Base-by-base conservation (phyloP, 805 yeast species). In the Lipomyces sp. region DNA sequence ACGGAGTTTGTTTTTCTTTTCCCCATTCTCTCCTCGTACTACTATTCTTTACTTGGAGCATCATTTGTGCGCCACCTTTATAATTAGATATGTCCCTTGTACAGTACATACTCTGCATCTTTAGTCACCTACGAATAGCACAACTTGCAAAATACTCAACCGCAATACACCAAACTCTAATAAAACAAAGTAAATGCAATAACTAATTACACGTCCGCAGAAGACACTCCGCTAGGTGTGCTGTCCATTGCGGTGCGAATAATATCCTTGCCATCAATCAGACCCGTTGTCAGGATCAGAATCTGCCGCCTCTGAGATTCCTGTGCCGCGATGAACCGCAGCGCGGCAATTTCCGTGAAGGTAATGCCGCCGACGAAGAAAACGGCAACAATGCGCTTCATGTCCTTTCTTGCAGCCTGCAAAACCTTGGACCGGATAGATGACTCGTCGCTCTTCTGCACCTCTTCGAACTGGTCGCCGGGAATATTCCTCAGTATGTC, bases 301-400 rank as follows among this genome's bases (percentile, higher is more conserved):
- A 80, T 64, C 32, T 72, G 65, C 19, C 57, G 34, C 21, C 57
- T 60, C 69, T 74, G 45, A 64, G 52, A 14, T 67, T 59, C 34
- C 67, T 53, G 56, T 18, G 70, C 68, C 49, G 85, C 80, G n/a
- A 86, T 72, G 47, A 73, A 76, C 61, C 82, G 72, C 41, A 91
- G 68, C 2, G 89, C 81, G 2, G 91, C 79, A 16, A 90, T 72
- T 66, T 91, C 98, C 7, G 93, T 81, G 63, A 86, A 75, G 0
- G 97, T 87, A 6, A 90, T 70, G 0, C 98, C 98, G 13, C 98
- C 98, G 36, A 90, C 62, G 55, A 84, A 81, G 78, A 45, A 86
- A 59, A 53, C 87, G 62, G 52, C 68, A 47, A 64, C 68, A 47
- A 63, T 65, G 8, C 65, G 63, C 32, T 59, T 62, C 5, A 43